Evolutionary conservation across 2,329 filamentous ascomycete species (phyloP), one percentile per base, ranked within the genome.

Genomic region (Venturia aucupariae): DNA sequence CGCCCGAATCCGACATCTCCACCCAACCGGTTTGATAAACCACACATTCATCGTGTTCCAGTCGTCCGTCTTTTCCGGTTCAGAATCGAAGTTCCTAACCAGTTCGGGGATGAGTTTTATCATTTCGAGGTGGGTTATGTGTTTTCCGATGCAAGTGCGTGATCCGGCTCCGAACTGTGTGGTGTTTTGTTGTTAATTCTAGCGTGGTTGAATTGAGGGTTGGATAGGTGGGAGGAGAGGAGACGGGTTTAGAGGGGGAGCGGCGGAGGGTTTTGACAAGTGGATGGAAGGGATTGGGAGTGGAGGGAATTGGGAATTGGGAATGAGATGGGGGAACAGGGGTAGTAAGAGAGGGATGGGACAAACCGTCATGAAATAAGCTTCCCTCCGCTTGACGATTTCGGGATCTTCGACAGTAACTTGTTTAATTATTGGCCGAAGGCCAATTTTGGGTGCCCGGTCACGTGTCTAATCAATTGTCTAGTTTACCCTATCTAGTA

Each of bases 61-160:
- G 7, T 81, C 80, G 66, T 77, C 78, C 68, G 85, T 74, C 62
- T 79, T 76, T 51, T 79, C 75, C 32, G 85, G 74, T 70, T 81
- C 75, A 67, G 85, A 80, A 55, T 81, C 67, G 54, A 69, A 72
- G 19, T 66, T 54, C 27, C 69, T 61, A 30, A 72, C 44, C 44
- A 73, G 35, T 65, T 70, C 65, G 19, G 71, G 71, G 6, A 74
- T 64, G 32, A 74, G 48, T 65, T 72, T 74, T 41, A 62, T 65
- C 66, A 74, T 72, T 62, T 74, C 72, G 55, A 74, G 61, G 44
- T 71, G 64, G 2, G 67, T 65, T 55, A 74, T 70, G 59, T 73
- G 69, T 60, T 66, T 68, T 0, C 75, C 75, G 13, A 72, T 70
- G 64, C 75, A 76, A 2, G 68, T 71, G 10, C 75, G 66, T 0